Conservation (phyloP, 805 yeast genomes). For the Diddensiella caesifluorescens region DNA sequence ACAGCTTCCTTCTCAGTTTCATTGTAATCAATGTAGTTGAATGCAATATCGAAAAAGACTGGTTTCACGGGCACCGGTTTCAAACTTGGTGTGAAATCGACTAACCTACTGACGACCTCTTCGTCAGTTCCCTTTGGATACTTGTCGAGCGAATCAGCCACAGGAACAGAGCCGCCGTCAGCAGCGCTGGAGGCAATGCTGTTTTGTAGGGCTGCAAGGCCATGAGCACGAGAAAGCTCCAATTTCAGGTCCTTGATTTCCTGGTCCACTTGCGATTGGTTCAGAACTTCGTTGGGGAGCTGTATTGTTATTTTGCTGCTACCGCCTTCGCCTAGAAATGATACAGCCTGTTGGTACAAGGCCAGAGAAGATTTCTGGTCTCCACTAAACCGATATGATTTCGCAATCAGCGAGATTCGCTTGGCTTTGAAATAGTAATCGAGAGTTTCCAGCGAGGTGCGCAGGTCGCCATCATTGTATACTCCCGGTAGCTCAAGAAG, state of each 20-base stretch:
- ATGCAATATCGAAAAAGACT: conserved; percentile 85
- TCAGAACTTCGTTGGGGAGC: conserved; percentile 8
- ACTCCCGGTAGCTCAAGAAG: conserved; percentile 87
- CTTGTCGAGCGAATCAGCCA: conserved; percentile 42
- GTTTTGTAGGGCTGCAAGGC: conserved; percentile 36
- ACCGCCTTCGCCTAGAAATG: conserved; percentile 9
- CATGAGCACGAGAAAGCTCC: conserved; percentile 25
- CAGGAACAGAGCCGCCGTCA: conserved; percentile 21
- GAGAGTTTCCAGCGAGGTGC: conserved; percentile 48
- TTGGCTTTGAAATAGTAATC: conserved; percentile 42
- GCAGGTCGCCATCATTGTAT: conserved; percentile 69
- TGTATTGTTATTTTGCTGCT: conserved; percentile 2
- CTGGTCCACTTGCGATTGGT: conserved; percentile 13
- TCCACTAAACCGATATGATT: conserved; percentile 29
- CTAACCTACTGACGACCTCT: conserved; percentile 26
- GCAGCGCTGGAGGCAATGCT: conserved; percentile 14
- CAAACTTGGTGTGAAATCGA: conserved; percentile 35
- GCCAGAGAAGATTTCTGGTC: conserved; percentile 32
- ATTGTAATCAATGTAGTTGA: conserved; percentile 60
- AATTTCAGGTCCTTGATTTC: conserved; percentile 4
- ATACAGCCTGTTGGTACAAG: conserved; percentile 21
- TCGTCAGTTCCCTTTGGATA: conserved; percentile 34
- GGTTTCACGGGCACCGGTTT: conserved; percentile 76
- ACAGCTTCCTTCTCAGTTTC: conserved; percentile 11
- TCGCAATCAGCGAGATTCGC: conserved; percentile 42